A percentile compares a stretch with the other conserved stretches of the same genome.
Evolutionary conservation across 106 monocot genomes (phyloP).

Genomic region (Triglochin maritima): DNA sequence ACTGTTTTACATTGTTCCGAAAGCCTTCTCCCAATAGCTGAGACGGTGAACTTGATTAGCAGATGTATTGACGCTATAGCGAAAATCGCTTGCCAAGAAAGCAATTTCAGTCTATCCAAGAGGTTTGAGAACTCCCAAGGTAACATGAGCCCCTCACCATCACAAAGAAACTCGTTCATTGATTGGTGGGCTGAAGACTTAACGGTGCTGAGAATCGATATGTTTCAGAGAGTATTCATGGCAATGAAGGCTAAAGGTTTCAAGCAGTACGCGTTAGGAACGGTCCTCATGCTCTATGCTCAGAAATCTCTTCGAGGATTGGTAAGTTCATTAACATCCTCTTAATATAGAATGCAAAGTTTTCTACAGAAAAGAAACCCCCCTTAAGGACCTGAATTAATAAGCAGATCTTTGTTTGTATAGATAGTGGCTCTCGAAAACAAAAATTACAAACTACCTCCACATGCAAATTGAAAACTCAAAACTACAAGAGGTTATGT

Average conservation of each 20-base stretch:
- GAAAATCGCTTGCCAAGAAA: constrained; percentile 33
- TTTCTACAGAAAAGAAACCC: too few relatives aligned
- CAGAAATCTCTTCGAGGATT: constrained; percentile 77
- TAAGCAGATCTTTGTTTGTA: too few relatives aligned
- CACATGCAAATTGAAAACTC: too few relatives aligned
- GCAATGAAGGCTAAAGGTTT: constrained; percentile 64
- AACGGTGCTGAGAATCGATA: constrained; percentile 49
- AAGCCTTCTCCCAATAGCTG: constrained; percentile 34
- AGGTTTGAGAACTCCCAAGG: constrained; percentile 10
- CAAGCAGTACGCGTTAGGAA: constrained; percentile 48
- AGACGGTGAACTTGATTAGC: constrained; percentile 56
- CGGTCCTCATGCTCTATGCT: constrained; percentile 83
- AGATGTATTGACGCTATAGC: constrained; percentile 67
- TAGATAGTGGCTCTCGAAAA: too few relatives aligned
- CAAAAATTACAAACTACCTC: too few relatives aligned
- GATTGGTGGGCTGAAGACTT: constrained; percentile 88
- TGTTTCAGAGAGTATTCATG: constrained; percentile 54
- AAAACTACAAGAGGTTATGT: too few relatives aligned
- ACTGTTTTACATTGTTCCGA: constrained; percentile 61
- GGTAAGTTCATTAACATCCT: constrained; percentile 21
- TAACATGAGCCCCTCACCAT: constrained; percentile 6
- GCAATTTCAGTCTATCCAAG: constrained; percentile 20
- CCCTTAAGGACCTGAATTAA: too few relatives aligned
- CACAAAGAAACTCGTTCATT: constrained; percentile 24
- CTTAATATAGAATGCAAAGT: too few relatives aligned